These are phyloP conservation scores for Themeda triandra DNA, from an alignment of 176 grass and related monocot genomes.

Conservation along the genomic window DNA sequence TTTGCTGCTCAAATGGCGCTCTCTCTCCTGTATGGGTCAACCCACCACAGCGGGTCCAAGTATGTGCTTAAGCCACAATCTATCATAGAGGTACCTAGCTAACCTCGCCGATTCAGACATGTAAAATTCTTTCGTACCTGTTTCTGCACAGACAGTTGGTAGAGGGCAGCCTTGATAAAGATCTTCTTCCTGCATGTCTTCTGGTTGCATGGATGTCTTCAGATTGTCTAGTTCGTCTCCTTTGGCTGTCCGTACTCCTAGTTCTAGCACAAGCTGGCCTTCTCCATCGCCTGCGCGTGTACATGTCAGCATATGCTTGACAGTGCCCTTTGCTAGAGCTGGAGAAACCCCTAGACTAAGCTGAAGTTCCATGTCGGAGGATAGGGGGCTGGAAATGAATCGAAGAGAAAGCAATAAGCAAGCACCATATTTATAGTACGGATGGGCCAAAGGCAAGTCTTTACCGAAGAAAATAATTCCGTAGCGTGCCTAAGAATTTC, in stretches of 20 bases:
- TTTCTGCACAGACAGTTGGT: background rate
- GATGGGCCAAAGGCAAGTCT: background rate
- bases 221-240: background rate
- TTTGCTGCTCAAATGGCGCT: too few relatives aligned
- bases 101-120: background rate
- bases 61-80: background rate
- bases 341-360: slow-evolving; percentile 41
- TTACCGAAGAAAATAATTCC: too few relatives aligned
- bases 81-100: background rate
- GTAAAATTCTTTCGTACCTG: background rate
- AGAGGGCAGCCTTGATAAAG: background rate
- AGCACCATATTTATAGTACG: slow-evolving; percentile 22
- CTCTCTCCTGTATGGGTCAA: too few relatives aligned
- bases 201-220: background rate
- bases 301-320: background rate
- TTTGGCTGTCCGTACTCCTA: slow-evolving; percentile 10
- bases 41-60: background rate
- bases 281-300: background rate
- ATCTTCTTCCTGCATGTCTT: background rate
- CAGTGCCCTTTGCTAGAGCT: slow-evolving; percentile 10
- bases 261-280: slow-evolving; percentile 26
- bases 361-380: slow-evolving; percentile 37
- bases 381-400: slow-evolving; percentile 2
- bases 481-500: too few relatives aligned
- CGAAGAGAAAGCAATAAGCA: background rate